These are phyloP conservation scores for Scheffersomyces ergatensis DNA, from an alignment of 805 yeast genomes.

Conservation along the genomic window DNA sequence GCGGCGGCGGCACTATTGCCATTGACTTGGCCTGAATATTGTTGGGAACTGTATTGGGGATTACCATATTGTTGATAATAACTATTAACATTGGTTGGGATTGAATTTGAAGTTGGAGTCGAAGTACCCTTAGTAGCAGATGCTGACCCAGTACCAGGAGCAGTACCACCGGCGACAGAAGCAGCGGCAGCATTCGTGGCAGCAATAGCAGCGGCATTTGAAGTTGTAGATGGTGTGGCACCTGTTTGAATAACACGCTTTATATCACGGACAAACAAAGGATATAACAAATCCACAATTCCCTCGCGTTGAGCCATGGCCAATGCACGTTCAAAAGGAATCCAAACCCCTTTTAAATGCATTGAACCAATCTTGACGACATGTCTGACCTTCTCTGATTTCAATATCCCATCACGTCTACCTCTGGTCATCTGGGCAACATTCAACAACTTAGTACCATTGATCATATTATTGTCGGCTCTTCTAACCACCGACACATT, in stretches of 20 bases:
- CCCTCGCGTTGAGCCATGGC: constrained; percentile 82
- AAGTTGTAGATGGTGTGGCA: constrained; percentile 32
- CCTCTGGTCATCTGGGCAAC: constrained; percentile 89
- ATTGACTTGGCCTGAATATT: neutral
- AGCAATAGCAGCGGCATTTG: constrained; percentile 7
- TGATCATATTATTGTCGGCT: constrained; percentile 82
- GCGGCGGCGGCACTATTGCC: neutral
- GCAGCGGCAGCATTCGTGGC: neutral
- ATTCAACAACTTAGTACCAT: constrained; percentile 78
- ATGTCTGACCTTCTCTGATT: constrained; percentile 71
- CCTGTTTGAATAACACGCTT: constrained; percentile 51
- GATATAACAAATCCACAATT: constrained; percentile 63
- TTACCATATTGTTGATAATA: neutral
- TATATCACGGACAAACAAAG: constrained; percentile 72
- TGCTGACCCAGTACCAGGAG: neutral
- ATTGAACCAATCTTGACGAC: constrained; percentile 85
- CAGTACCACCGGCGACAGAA: constrained; percentile 1
- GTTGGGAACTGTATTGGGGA: neutral
- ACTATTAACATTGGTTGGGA: neutral
- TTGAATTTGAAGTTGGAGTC: neutral
- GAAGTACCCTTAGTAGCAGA: neutral
- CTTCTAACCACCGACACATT: constrained; percentile 79
- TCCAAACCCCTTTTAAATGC: constrained; percentile 90
- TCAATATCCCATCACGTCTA: constrained; percentile 78
- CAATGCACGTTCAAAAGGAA: constrained; percentile 79